Evolutionary conservation across 1,284 basidiomycete species (phyloP).

Genomic region (Ganoderma sinense): DNA sequence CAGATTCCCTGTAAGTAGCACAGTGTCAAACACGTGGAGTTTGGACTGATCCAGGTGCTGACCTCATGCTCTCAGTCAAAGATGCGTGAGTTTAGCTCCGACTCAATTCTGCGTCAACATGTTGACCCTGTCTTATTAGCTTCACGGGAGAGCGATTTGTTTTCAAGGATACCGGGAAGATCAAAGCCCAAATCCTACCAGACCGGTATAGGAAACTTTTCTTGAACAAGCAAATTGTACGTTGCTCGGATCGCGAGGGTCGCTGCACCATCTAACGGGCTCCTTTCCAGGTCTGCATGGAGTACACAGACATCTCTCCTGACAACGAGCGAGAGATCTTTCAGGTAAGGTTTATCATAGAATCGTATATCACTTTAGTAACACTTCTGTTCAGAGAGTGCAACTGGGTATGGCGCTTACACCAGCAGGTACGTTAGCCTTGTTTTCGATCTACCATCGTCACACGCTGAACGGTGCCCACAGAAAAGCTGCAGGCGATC

Average conservation of each 20-base stretch:
- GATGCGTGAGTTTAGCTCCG: conserved; percentile 53
- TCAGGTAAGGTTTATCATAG: conserved; percentile 50
- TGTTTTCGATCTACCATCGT: background rate
- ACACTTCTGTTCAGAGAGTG: conserved; percentile 56
- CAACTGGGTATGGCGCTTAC: conserved; percentile 83
- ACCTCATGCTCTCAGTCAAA: conserved; percentile 47
- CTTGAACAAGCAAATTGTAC: conserved; percentile 67
- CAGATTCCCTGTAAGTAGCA: conserved; percentile 31
- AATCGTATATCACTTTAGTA: background rate
- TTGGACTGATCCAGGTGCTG: background rate
- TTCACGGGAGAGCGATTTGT: conserved; percentile 58
- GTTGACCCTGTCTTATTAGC: conserved; percentile 29
- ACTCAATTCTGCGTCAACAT: background rate
- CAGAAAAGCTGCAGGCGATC: conserved; percentile 73
- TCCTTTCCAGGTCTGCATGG: conserved; percentile 59
- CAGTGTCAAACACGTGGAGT: background rate
- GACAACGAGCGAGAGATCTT: conserved; percentile 79
- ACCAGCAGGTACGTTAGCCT: conserved; percentile 54
- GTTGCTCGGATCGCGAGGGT: conserved; percentile 2
- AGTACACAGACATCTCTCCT: conserved; percentile 68
- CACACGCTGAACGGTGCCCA: background rate
- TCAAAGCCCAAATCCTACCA: conserved; percentile 50
- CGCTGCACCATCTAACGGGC: background rate
- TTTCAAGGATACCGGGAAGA: conserved; percentile 51
- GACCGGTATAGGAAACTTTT: conserved; percentile 62